These are phyloP conservation scores for Cryptococcus sp. DNA, from an alignment of 1,284 basidiomycete genomes.

Conservation along the genomic window DNA sequence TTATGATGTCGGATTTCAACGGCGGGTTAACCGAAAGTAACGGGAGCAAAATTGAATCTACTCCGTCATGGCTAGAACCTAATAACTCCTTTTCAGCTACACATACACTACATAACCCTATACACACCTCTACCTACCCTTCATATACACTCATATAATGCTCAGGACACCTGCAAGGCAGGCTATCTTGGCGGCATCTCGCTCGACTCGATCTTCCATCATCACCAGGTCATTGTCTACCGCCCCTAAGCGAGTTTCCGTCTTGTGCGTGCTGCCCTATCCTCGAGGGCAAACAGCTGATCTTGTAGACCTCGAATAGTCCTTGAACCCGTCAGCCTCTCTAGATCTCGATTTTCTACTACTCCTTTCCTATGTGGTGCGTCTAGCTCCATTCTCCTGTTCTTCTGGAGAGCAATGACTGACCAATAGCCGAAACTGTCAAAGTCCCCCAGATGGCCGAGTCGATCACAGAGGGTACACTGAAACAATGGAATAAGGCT, in stretches of 20 bases:
- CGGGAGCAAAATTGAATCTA: neutral
- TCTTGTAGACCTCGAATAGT: neutral
- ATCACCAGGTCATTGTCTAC: neutral
- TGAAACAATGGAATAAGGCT: constrained; percentile 93
- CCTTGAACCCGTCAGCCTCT: neutral
- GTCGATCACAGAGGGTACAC: constrained; percentile 95
- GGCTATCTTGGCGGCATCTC: neutral
- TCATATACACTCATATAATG: neutral
- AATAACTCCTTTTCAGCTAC: neutral
- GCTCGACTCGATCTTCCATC: neutral
- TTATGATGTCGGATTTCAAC: neutral
- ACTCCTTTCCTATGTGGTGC: neutral
- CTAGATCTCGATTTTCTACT: neutral
- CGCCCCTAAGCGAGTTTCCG: neutral
- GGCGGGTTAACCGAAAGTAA: neutral
- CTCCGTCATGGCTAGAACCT: neutral
- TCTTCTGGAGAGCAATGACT: constrained; percentile 25
- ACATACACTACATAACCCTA: neutral
- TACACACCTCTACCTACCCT: neutral
- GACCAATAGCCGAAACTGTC: constrained; percentile 60
- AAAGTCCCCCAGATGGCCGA: constrained; percentile 99
- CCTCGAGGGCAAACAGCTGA: neutral
- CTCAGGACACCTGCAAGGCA: constrained; percentile 1
- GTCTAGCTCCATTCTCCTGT: constrained; percentile 38
- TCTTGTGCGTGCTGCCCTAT: neutral